Percentiles rank a stretch among this genome's conserved stretches.
phyloP scores from a whole-genome alignment of 257 asterid species.

The Solanum corneliomulleri region DNA sequence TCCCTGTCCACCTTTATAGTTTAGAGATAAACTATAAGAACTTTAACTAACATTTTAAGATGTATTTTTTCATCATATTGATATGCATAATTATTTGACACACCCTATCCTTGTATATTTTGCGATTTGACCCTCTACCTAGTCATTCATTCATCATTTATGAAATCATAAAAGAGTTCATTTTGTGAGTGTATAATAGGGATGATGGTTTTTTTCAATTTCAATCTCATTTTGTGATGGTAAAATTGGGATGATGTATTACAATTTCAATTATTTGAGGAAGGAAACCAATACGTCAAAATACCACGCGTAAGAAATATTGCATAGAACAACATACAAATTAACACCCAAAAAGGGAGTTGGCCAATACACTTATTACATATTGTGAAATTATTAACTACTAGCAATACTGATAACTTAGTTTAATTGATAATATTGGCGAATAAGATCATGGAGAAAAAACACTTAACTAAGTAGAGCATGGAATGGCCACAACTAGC shows the following conservation, averaged over 20 bases:
- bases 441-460: neutral
- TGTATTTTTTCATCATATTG: no score
- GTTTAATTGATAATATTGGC: neutral
- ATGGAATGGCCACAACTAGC: conserved; percentile 7
- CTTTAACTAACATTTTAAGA: no score
- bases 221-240: neutral
- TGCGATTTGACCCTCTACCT: no score
- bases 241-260: neutral
- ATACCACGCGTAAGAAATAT: neutral
- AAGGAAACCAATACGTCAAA: neutral
- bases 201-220: neutral
- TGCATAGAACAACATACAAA: neutral
- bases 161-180: no score
- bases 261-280: neutral
- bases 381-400: neutral
- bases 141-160: no score
- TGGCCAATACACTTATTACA: neutral
- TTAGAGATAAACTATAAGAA: no score
- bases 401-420: neutral
- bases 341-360: neutral
- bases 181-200: neutral
- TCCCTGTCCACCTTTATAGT: no score
- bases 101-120: no score
- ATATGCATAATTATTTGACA: no score
- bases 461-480: neutral